Evolutionary conservation across 192 early-diverging fungal genomes (phyloP).

Genomic region (Dimargaris xerosporica): DNA sequence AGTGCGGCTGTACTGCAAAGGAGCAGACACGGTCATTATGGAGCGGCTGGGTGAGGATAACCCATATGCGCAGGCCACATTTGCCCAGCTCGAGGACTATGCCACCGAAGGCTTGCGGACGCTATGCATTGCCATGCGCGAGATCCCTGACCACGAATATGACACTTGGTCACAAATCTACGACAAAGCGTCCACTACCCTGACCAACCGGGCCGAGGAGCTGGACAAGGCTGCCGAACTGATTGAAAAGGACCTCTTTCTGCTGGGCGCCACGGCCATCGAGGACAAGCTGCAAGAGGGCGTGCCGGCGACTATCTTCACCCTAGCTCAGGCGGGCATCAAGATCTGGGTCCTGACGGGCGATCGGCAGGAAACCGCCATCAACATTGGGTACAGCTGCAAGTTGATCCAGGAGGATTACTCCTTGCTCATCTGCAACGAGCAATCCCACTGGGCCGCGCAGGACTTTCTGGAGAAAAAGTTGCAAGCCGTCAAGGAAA

Average conservation of each 20-base stretch:
- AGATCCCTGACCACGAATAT: slow-evolving; percentile 82
- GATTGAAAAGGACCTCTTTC: slow-evolving; percentile 83
- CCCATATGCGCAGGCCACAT: slow-evolving; percentile 40
- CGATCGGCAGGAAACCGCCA: slow-evolving; percentile 95
- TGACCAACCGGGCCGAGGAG: slow-evolving; percentile 73
- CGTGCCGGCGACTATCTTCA: slow-evolving; percentile 96
- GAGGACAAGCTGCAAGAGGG: slow-evolving; percentile 98
- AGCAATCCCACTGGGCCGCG: slow-evolving; percentile 79
- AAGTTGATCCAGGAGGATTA: slow-evolving; percentile 95
- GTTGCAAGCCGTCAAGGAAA: slow-evolving; percentile 57
- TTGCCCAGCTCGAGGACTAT: slow-evolving; percentile 80
- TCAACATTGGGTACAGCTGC: slow-evolving; percentile 96
- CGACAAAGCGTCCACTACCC: slow-evolving; percentile 75
- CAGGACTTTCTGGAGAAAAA: slow-evolving; percentile 84
- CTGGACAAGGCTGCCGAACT: slow-evolving; percentile 87
- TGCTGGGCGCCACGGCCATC: slow-evolving; percentile 95
- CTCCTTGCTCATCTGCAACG: slow-evolving; percentile 86
- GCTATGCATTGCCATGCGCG: slow-evolving; percentile 88
- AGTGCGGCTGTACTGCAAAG: slow-evolving; percentile 88
- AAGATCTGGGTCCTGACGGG: slow-evolving; percentile 97
- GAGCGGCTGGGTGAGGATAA: slow-evolving; percentile 69
- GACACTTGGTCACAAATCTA: slow-evolving; percentile 64
- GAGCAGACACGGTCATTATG: slow-evolving; percentile 93
- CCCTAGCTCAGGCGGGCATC: slow-evolving; percentile 86
- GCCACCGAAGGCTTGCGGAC: slow-evolving; percentile 93